Evolutionary conservation across 2,329 filamentous ascomycete species (phyloP), one percentile per base, ranked within the genome.

Genomic region (Geosmithia putterillii): DNA sequence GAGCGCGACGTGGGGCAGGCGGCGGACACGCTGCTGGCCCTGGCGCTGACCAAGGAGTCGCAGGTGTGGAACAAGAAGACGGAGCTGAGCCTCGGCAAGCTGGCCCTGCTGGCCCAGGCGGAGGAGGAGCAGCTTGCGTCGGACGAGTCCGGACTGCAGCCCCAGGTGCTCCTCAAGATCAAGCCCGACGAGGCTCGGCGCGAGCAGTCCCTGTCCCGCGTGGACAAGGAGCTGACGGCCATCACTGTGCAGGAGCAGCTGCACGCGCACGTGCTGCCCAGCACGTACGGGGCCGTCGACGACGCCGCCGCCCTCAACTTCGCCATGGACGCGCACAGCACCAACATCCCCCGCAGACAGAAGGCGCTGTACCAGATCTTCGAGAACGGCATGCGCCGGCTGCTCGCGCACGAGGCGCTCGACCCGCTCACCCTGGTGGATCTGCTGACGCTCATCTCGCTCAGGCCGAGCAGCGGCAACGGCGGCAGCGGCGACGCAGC

Each of bases 21-120:
- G 10, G 81, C 83, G 5, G 66, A 77, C 37, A 83, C 81, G 1
- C 71, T 98, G 40, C 67, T 84, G 38, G 67, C 76, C 7, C 70
- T 89, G 18, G 88, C 86, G 0, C 66, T 81, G 18, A 71, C 73
- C 41, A 76, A 79, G 43, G 89, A 95, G 59, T 74, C 78, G 42
- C 83, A 89, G 52, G 65, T 92, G 4, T 96, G 90, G 90, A 87
- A 79, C 63, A 94, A 94, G 66, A 92, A 94, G 60, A 85, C 95
- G 28, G 84, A 96, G 61, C 68, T 96, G 21, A 94, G 87, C 46
- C 71, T 98, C 35, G 84, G 86, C 32, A 96, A 95, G 62, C 71
- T 98, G 40, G 76, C 81, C 15, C 71, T 79, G 43, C 63, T 95
- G 50, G 86, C 86, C 15, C 76, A 79, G 35, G 69, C 65, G 7